Base-by-base conservation (phyloP, 345 rosid species). In the Erodium maritimum region DNA sequence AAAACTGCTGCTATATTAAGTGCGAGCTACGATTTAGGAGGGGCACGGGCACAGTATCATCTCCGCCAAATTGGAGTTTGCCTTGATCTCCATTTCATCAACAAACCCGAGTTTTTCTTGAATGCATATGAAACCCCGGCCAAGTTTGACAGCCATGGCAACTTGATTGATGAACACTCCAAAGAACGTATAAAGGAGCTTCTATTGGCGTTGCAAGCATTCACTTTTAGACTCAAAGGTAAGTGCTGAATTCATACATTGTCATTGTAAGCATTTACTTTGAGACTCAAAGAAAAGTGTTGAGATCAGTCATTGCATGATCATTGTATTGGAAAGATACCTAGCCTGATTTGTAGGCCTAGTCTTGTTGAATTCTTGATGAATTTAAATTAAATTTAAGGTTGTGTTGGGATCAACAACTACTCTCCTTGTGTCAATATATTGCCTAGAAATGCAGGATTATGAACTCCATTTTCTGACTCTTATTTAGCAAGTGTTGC, bases 1-100 rank as follows among this genome's bases (percentile, higher is more conserved):
- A 91, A 88, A 74, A 81, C 96, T 4, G 96, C 97, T n/a, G 95
- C 95, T 0, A 53, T 91, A 1, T 64, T 82, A 19, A 91, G 95
- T 21, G 71, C 83, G 0, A 84, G 79, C 5, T 95, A 89, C 69
- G 23, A 80, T 10, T 67, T 66, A n/a, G 87, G 89, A 0, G 86
- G 93, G 13, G 86, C 83, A 34, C 72, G 75, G 61, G 66, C 76
- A 0, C 96, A 88, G 0, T 79, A 81, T 67, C 98, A 86, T 77
- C 90, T 84, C 3, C 90, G 94, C 21, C 96, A 91, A 60, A 81
- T 80, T 16, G 96, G 95, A 54, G 94, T 86, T 11, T 83, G 56
- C 65, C 78, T 88, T 0, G 85, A 86, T 61, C 89, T 88, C 65
- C 98, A 91, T 71, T 88, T 88, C 82, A 79, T 91, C 72, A 91